Base-by-base conservation (phyloP, 345 rosid species). In the Gossypium stocksii region DNA sequence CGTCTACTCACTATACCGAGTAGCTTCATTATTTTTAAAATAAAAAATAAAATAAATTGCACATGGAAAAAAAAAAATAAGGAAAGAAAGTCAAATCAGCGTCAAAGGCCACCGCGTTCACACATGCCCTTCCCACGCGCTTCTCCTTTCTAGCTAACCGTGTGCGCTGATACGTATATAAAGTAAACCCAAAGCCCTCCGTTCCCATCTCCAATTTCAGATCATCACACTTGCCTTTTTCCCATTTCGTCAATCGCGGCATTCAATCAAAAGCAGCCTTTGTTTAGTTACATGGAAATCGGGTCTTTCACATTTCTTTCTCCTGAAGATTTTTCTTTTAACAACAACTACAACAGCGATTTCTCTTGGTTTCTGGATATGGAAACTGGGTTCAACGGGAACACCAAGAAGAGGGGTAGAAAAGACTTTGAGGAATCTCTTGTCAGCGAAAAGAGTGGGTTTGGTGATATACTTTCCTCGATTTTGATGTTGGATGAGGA, bases 221-320 rank as follows among this genome's bases (percentile, higher is more conserved):
- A 3, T 38, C 23, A 34, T 43, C 67, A 43, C 46, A 38, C 41
- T 34, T 34, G 7, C 41, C 15, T 56, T 46, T 64, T 66, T 66
- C 54, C 45, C 53, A 45, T 66, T 20, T 66, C 38, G 13, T 46
- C 71, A 44, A 66, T 60, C 65, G 29, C 27, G 65, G 9, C n/a
- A 56, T 44, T 20, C 25, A 66, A 43, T 41, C 27, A 3, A 12
- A 22, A 45, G 2, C 0, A 6, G 12, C n/a, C 15, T n/a, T 3
- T 16, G 4, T 66, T 45, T 22, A 4, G 0, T 14, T 22, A 2
- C 29, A 66, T 66, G 71, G 71, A 46, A 66, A 66, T 66, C 15
- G 71, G 54, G n/a, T 46, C 71, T 13, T 66, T 46, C 71, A 22
- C 71, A 66, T 66, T 66, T 46, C 71, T 66, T 66, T 66, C 71